Conservation (phyloP, 805 yeast genomes). For the Candida tammaniensis region DNA sequence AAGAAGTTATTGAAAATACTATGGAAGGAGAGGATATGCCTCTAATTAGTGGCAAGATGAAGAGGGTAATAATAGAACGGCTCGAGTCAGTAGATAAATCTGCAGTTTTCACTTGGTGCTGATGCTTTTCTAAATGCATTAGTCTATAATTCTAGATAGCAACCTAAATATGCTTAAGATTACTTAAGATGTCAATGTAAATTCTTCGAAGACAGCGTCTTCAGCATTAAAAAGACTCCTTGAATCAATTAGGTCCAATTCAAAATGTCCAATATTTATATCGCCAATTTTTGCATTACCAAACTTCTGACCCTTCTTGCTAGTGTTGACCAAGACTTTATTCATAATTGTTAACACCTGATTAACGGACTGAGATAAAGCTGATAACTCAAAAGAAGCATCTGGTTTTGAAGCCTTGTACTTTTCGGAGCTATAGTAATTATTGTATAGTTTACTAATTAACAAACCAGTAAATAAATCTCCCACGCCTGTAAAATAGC, state of each 20-base stretch:
- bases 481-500: conserved; percentile 94
- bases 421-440: conserved; percentile 5
- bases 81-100: conserved; percentile 51
- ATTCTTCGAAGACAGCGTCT: conserved; percentile 5
- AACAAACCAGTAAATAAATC: conserved; percentile 83
- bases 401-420: not conserved
- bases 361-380: conserved; percentile 40
- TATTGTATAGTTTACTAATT: conserved; percentile 53
- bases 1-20: conserved; percentile 34
- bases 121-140: not conserved
- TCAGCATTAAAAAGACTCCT: conserved; percentile 34
- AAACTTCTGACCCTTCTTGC: conserved; percentile 13
- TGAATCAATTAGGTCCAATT: conserved; percentile 65
- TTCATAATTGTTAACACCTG: conserved; percentile 59
- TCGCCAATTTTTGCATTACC: conserved; percentile 50
- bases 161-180: too few species aligned
- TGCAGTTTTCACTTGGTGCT: conserved; percentile 72
- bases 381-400: conserved; percentile 7
- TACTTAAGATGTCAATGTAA: too few species aligned
- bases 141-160: not conserved
- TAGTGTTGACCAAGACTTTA: conserved; percentile 48
- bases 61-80: conserved; percentile 57
- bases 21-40: conserved; percentile 21
- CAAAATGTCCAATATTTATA: conserved; percentile 67
- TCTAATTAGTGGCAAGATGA: conserved; percentile 16